phyloP scores from a whole-genome alignment of 2,329 filamentous ascomycete genomes.

The Fusarium sp. region DNA sequence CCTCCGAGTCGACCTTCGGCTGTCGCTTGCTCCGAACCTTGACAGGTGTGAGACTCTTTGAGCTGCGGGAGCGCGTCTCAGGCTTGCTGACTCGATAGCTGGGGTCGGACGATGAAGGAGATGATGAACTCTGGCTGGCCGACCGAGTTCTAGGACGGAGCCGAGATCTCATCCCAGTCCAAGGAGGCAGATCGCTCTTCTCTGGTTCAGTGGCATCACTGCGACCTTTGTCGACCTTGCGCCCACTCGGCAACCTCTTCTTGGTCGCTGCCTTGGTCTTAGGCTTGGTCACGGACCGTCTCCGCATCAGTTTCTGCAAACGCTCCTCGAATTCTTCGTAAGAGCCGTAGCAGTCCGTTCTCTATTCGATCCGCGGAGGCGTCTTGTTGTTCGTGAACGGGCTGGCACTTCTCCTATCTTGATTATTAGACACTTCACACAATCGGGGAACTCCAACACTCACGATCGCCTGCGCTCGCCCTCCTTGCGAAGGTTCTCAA shows the following conservation, averaged over 20 bases:
- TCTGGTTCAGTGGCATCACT: background rate
- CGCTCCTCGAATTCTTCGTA: conserved; percentile 45
- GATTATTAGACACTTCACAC: conserved; percentile 28
- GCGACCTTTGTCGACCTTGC: background rate
- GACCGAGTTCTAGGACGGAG: conserved; percentile 9
- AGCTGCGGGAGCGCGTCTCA: conserved; percentile 7
- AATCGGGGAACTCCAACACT: conserved; percentile 51
- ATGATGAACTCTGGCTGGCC: background rate
- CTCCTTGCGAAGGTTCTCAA: conserved; percentile 88
- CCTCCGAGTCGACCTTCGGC: background rate
- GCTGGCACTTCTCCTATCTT: conserved; percentile 53
- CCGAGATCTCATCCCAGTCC: conserved; percentile 21
- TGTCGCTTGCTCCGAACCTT: conserved; percentile 34
- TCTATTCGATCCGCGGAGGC: conserved; percentile 59
- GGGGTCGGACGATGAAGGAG: conserved; percentile 4
- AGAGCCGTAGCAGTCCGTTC: conserved; percentile 49
- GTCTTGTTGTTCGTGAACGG: conserved; percentile 54
- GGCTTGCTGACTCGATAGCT: conserved; percentile 15
- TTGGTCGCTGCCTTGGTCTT: background rate
- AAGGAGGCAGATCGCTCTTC: conserved; percentile 13
- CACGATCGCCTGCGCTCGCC: conserved; percentile 86
- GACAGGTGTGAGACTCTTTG: conserved; percentile 17
- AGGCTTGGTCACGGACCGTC: background rate
- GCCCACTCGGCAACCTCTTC: background rate
- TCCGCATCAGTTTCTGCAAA: conserved; percentile 25